Base-by-base conservation (phyloP, 1,284 basidiomycete genomes). In the Ganoderma lucidum region DNA sequence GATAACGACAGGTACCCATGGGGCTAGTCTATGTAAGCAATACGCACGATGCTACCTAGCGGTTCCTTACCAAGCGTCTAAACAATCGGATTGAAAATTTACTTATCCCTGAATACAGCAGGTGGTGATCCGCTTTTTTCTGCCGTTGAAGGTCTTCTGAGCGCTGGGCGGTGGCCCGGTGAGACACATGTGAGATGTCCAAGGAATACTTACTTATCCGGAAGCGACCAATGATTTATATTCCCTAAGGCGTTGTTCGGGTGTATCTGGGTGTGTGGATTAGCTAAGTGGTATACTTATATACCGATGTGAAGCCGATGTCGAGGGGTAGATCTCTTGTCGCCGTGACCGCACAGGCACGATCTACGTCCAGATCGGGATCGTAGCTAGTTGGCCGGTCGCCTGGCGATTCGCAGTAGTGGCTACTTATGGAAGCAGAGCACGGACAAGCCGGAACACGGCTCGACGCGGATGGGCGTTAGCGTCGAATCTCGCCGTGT, bases 331-430 rank as follows among this genome's bases (percentile, higher is more conserved):
- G 30, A 56, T 56, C 53, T 32, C 2, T 56, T 23, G 30, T 56
- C 23, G 59, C 23, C 14, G 19, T 23, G 59, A 61, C 39, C 35
- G 39, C 39, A 44, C 59, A 61, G 59, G 59, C 59, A 61, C 59
- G 59, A 61, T 30, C 23, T 44, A 12, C 59, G 1, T 41, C n/a
- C 14, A n/a, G 59, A 61, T 61, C 59, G n/a, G 59, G 59, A 61
- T 61, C 39, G 23, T 61, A 30, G n/a, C 37, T 41, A 8, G 35
- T 15, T 10, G 14, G 14, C 59, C 35, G 59, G 59, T 17, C n/a
- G 48, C 23, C 48, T 14, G 4, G 19, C 23, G 35, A 8, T 35
- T 35, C 35, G 35, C 35, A 35, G 35, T 5, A 12, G 3, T 14
- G 23, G 23, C 48, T 28, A 48, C 19, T 15, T 44, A 32, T 56